These are phyloP conservation scores for Aspergillus ustus DNA, from an alignment of 2,329 filamentous ascomycete genomes.

Conservation along the genomic window DNA sequence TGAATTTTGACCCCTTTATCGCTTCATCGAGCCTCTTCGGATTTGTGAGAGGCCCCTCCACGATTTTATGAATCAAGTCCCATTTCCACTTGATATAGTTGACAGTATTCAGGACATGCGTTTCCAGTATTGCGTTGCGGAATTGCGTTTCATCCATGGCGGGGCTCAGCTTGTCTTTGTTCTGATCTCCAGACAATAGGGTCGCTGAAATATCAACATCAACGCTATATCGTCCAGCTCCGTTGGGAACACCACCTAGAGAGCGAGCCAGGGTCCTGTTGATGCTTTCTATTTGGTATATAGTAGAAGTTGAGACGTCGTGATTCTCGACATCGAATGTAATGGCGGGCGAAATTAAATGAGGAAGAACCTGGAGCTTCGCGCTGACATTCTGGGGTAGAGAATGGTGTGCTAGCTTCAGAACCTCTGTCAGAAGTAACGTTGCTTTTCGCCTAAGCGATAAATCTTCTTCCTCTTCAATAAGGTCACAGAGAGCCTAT, in stretches of 20 bases:
- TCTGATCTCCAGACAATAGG: slow-evolving; percentile 45
- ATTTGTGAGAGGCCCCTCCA: slow-evolving; percentile 89
- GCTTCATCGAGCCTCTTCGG: slow-evolving; percentile 93
- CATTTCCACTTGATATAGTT: slow-evolving; percentile 98
- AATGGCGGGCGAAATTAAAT: slow-evolving; percentile 77
- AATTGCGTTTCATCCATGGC: slow-evolving; percentile 69
- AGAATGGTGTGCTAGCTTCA: slow-evolving; percentile 86
- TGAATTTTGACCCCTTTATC: slow-evolving; percentile 91
- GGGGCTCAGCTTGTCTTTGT: slow-evolving; percentile 61
- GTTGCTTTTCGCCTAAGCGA: slow-evolving; percentile 84
- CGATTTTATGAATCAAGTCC: slow-evolving; percentile 86
- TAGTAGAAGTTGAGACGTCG: slow-evolving; percentile 82
- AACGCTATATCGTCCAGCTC: slow-evolving; percentile 46
- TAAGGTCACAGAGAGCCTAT: slow-evolving; percentile 53
- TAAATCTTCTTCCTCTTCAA: slow-evolving; percentile 54
- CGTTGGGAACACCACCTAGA: slow-evolving; percentile 49
- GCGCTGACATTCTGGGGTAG: slow-evolving; percentile 82
- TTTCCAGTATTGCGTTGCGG: slow-evolving; percentile 67
- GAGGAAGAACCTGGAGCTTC: slow-evolving; percentile 83
- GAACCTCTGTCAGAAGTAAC: slow-evolving; percentile 83
- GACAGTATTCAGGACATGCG: slow-evolving; percentile 82
- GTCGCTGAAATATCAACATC: slow-evolving; percentile 52
- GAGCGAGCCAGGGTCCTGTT: slow-evolving; percentile 90
- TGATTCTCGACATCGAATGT: slow-evolving; percentile 72
- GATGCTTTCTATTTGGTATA: slow-evolving; percentile 98